Base-by-base conservation (phyloP, 352 stramenopile genomes). In the Phytophthora hybrid region DNA sequence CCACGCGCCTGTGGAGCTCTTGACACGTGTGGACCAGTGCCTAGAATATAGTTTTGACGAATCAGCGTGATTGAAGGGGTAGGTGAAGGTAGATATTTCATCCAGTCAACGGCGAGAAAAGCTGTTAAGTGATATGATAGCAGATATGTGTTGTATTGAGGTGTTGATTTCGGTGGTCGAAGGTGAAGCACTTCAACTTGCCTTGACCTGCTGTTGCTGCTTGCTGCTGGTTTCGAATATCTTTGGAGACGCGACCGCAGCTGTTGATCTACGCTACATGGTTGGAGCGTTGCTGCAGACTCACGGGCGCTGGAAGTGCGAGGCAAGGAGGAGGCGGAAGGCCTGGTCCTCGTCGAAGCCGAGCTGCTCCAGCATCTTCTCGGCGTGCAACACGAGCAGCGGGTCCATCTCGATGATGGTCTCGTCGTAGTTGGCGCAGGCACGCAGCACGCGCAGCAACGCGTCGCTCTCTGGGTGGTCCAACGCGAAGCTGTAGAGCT, bases 381-480 rank as follows among this genome's bases (percentile, higher is more conserved):
- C 77, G 26, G 78, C 83, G 62, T 85, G 77, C 13, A 82, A 59
- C 54, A 84, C 73, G 13, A 92, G 37, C 19, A 83, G 71, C 13
- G 75, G 72, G 34, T 85, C 75, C 49, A 77, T 56, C 69, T 83
- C 69, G 54, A 83, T 21, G 61, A 83, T 77, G 8, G 84, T 91
- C 69, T 94, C 88, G 52, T 94, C 83, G 66, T 92, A 94, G 34
- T 88, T 93, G 13, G 80, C 80, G 26, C 80, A 92, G 0, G 79
- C 88, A 14, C 82, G 84, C 29, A 94, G 66, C 2, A 94, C 78
- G 23, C 84, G 83, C 8, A 87, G 68, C 11, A 94, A 34, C 6
- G 69, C 64, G 14, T 78, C 61, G 53, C 65, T 79, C 34, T 85
- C 62, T 0, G 59, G 69, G 53, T 79, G 66, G 51, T 87, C 66